Conservation (phyloP, 1,284 basidiomycete genomes). For the Amylostereum areolatum region DNA sequence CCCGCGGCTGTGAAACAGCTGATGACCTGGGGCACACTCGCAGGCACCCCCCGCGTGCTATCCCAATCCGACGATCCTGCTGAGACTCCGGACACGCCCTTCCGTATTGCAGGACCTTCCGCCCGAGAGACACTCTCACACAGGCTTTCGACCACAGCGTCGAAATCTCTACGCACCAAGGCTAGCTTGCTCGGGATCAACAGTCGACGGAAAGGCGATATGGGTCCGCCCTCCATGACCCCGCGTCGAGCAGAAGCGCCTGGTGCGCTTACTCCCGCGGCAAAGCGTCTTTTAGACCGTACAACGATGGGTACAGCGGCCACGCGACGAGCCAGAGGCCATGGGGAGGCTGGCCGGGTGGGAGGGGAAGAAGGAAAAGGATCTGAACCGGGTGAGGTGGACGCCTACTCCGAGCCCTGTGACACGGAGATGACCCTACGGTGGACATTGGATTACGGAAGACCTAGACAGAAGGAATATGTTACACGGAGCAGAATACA, state of each 20-base stretch:
- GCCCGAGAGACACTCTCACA: conserved; percentile 74
- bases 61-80: conserved; percentile 56
- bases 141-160: conserved; percentile 68
- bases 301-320: conserved; percentile 59
- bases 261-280: conserved; percentile 79
- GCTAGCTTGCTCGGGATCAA: conserved; percentile 47
- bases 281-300: conserved; percentile 64
- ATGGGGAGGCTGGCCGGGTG: conserved; percentile 61
- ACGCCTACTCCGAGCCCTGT: conserved; percentile 66
- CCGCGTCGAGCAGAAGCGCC: conserved; percentile 57
- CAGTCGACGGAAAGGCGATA: conserved; percentile 36
- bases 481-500: conserved; percentile 3
- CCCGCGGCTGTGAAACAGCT: conserved; percentile 75
- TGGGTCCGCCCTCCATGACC: conserved; percentile 70
- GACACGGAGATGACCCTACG: conserved; percentile 22
- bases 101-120: conserved; percentile 65
- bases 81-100: conserved; percentile 45
- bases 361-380: conserved; percentile 51
- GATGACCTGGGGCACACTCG: conserved; percentile 91
- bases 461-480: neutral
- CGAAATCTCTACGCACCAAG: conserved; percentile 64
- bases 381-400: conserved; percentile 66
- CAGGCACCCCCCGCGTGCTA: conserved; percentile 80
- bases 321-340: conserved; percentile 58
- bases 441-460: conserved; percentile 2